Evolutionary conservation across 2,329 filamentous ascomycete species (phyloP), one percentile per base, ranked within the genome.

Genomic region (Hypoxylon sp.): DNA sequence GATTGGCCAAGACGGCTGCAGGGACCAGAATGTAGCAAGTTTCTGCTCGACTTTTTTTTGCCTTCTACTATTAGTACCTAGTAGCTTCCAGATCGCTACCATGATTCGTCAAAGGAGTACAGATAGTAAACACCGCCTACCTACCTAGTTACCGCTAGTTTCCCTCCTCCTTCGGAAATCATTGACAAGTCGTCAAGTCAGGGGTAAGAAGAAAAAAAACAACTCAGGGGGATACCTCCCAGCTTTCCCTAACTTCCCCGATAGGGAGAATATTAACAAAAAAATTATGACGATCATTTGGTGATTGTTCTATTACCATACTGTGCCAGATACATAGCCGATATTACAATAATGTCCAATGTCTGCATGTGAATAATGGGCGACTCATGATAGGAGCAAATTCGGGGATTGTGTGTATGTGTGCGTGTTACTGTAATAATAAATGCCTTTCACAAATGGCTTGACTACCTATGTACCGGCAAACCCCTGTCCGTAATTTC

Each of bases 401-500:
- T 47, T 47, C 26, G 32, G 42, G n/a, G n/a, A n/a, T n/a, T 32
- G 42, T 57, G 55, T 40, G n/a, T n/a, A n/a, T n/a, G n/a, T 27
- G 25, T 27, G 8, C 9, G 21, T 25, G 41, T 42, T 25, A 41
- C 45, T 29, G 51, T 25, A 49, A 55, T 49, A 43, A 44, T 5
- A n/a, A n/a, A n/a, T n/a, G 44, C 37, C 40, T 49, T 42, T 20
- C 19, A 48, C 26, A 36, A 48, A 29, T 51, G 40, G 41, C 45
- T 56, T 48, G 52, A 45, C 37, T 44, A 15, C 53, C 37, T 52
- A n/a, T n/a, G n/a, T n/a, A 51, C 56, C 37, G 34, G 42, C 42
- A 56, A 57, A 56, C 38, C 56, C 56, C 56, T 59, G 56, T 13
- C 30, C 44, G 56, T 26, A 59, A 59, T 59, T 52, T 59, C 40